These are phyloP conservation scores for Globisporangium heterothallicum DNA, from an alignment of 352 stramenopile species.

Conservation along the genomic window DNA sequence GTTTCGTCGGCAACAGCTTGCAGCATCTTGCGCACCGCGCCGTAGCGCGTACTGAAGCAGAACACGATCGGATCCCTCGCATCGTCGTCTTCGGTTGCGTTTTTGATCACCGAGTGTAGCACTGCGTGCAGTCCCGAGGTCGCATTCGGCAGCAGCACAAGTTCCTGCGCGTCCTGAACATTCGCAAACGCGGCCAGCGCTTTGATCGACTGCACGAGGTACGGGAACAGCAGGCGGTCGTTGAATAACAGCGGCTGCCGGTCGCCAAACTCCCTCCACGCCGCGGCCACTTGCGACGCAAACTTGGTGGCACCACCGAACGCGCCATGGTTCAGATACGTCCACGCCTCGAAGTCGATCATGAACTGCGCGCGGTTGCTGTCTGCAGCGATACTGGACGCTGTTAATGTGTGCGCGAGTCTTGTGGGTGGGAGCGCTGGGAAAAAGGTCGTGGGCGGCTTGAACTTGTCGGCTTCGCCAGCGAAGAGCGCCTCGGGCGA, in stretches of 20 bases:
- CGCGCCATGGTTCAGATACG: slow-evolving; percentile 93
- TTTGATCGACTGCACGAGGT: slow-evolving; percentile 78
- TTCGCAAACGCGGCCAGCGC: slow-evolving; percentile 67
- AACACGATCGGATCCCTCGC: slow-evolving; percentile 38
- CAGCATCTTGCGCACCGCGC: slow-evolving; percentile 92
- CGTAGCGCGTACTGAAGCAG: slow-evolving; percentile 85
- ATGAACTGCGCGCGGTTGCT: slow-evolving; percentile 46
- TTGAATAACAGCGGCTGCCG: slow-evolving; percentile 89
- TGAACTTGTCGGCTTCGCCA: slow-evolving; percentile 3
- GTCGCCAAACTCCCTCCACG: slow-evolving; percentile 83
- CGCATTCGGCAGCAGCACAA: slow-evolving; percentile 86
- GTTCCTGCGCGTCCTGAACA: slow-evolving; percentile 36
- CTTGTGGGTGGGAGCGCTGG: slow-evolving; percentile 10
- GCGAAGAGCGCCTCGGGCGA: slow-evolving; percentile 54
- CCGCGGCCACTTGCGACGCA: slow-evolving; percentile 52
- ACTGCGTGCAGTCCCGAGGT: slow-evolving; percentile 89
- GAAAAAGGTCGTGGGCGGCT: slow-evolving; percentile 14
- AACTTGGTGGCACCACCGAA: slow-evolving; percentile 82
- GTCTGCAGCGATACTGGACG: neutral
- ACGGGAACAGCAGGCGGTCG: slow-evolving; percentile 89
- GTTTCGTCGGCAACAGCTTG: slow-evolving; percentile 23
- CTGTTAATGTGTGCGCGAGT: too few species aligned
- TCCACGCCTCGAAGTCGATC: slow-evolving; percentile 66
- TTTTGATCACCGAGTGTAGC: slow-evolving; percentile 40
- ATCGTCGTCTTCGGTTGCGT: neutral